Evolutionary conservation across 2,329 filamentous ascomycete species (phyloP).

Genomic region (Cercospora beticola): DNA sequence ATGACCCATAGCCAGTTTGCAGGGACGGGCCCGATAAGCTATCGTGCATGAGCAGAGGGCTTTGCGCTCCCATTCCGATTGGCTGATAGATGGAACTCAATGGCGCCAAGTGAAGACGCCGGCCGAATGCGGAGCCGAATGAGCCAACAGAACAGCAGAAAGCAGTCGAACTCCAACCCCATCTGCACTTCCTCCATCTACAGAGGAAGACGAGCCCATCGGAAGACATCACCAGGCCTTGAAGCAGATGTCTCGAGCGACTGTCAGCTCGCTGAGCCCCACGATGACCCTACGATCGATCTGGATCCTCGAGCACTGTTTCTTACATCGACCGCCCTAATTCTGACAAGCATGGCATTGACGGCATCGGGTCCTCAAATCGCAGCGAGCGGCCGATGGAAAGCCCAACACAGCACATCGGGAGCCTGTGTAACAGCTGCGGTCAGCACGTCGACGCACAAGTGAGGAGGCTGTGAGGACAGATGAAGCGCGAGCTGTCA

Average conservation of each 20-base stretch:
- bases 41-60: not conserved
- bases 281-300: not conserved
- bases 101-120: not conserved
- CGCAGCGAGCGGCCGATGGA: not conserved
- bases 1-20: not conserved
- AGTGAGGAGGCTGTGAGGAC: not conserved
- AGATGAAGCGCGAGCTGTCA: not conserved
- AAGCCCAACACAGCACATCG: not conserved
- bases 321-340: not conserved
- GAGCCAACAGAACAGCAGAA: not conserved
- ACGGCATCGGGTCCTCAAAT: not conserved
- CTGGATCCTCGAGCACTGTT: not conserved
- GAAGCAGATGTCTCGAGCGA: not conserved
- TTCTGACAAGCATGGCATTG: not conserved
- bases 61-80: not conserved
- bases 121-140: not conserved
- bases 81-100: not conserved
- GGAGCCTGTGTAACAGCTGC: not conserved
- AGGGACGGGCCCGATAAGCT: conserved; percentile 3
- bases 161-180: not conserved
- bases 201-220: not conserved
- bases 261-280: not conserved
- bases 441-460: not conserved
- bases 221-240: not conserved
- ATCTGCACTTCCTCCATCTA: not conserved